Conservation (phyloP, 139 green algal species). For the Volvox reticuliferus region DNA sequence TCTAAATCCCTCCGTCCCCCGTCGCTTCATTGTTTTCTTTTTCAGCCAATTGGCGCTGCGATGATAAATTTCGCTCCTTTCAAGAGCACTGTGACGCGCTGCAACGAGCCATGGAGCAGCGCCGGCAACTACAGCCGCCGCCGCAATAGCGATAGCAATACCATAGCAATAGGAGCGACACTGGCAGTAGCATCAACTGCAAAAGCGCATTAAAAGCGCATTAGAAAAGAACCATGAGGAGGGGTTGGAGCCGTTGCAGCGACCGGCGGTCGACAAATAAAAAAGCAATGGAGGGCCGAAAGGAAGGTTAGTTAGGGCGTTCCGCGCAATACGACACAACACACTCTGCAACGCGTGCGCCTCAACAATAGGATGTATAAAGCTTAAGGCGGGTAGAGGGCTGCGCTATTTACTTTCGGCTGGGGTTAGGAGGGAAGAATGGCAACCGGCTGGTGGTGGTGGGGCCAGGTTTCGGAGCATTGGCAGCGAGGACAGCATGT, state of each 20-base stretch:
- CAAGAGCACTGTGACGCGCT: slow-evolving; percentile 3
- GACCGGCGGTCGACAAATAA: no score
- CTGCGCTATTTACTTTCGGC: no score
- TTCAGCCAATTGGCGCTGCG: slow-evolving; percentile 38
- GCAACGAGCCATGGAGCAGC: neutral
- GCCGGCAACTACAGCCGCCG: neutral
- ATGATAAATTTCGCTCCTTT: slow-evolving; percentile 25
- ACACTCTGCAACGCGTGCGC: no score
- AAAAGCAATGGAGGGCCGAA: no score
- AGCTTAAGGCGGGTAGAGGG: neutral
- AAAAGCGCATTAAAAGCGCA: no score
- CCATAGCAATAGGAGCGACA: neutral
- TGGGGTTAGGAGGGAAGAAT: neutral
- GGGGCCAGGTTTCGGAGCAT: no score
- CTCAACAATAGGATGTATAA: neutral
- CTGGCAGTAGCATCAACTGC: neutral
- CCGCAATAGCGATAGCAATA: neutral
- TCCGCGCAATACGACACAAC: no score
- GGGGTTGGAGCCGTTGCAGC: no score
- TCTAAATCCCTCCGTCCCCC: neutral
- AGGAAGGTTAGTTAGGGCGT: no score
- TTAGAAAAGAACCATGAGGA: no score
- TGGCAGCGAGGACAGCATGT: no score
- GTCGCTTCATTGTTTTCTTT: neutral
- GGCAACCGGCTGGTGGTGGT: no score